Conservation (phyloP, 2,329 filamentous ascomycete genomes). For the Whalleya microplaca region DNA sequence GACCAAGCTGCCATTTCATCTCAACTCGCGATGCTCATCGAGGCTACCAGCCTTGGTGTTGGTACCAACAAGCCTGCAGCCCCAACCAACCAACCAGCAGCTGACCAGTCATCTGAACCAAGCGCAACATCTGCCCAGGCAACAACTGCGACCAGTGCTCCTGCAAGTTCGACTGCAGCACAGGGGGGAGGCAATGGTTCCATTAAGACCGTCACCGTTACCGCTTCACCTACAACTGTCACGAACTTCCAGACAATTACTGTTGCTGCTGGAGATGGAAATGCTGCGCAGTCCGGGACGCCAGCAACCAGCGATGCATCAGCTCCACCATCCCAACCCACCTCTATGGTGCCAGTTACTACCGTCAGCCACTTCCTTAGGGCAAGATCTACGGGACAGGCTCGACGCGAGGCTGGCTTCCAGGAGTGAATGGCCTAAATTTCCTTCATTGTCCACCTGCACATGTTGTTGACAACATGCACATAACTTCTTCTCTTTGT, state of each 20-base stretch:
- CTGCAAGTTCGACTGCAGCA: constrained; percentile 9
- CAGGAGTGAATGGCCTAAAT: constrained; percentile 1
- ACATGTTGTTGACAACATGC: constrained; percentile 9
- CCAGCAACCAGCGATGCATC: constrained; percentile 7
- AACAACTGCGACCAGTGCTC: background rate
- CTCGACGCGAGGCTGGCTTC: constrained; percentile 19
- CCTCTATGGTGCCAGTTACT: constrained; percentile 24
- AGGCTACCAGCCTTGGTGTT: constrained; percentile 40
- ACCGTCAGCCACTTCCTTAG: constrained; percentile 34
- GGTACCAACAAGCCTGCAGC: constrained; percentile 30
- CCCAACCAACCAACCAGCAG: constrained; percentile 16
- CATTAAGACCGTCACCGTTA: constrained; percentile 48
- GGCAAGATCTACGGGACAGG: constrained; percentile 32
- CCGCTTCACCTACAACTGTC: constrained; percentile 43
- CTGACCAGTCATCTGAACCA: constrained; percentile 16
- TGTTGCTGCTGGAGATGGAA: constrained; percentile 23
- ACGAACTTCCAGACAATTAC: constrained; percentile 45
- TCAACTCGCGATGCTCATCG: constrained; percentile 46
- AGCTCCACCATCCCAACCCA: constrained; percentile 16
- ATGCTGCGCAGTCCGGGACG: background rate
- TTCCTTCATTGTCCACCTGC: constrained; percentile 3
- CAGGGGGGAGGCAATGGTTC: constrained; percentile 29
- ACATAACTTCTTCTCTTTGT: no score
- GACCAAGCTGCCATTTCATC: constrained; percentile 44
- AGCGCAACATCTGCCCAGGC: constrained; percentile 22